Percentiles rank a stretch among this genome's conserved stretches.
phyloP scores from a whole-genome alignment of 148 eudicot species.

The Amaranthus cruentus region DNA sequence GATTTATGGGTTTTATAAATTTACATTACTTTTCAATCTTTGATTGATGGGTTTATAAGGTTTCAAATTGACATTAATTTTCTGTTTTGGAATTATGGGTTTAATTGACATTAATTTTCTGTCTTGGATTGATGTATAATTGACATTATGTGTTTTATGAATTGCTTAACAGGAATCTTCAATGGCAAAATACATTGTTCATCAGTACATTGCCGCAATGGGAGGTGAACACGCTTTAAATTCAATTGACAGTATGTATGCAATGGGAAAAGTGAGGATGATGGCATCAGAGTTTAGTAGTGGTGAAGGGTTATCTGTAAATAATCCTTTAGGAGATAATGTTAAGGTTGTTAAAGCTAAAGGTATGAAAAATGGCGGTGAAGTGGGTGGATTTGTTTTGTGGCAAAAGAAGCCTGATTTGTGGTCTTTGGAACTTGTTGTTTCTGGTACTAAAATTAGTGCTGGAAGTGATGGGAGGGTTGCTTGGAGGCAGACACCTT shows the following conservation, averaged over 20 bases:
- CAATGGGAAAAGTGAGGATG: slow-evolving; percentile 92
- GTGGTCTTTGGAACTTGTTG: slow-evolving; percentile 83
- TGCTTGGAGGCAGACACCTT: slow-evolving; percentile 95
- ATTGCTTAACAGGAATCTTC: slow-evolving; percentile 57
- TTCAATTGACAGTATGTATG: slow-evolving; percentile 77
- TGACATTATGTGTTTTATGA: slow-evolving; percentile 13
- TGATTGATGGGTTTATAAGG: too few species aligned
- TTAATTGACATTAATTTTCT: not conserved
- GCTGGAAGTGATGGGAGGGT: slow-evolving; percentile 94
- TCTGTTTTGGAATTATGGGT: too few species aligned
- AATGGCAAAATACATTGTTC: slow-evolving; percentile 87
- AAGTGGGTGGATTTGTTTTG: slow-evolving; percentile 80
- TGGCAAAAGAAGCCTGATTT: slow-evolving; percentile 88
- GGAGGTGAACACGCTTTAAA: slow-evolving; percentile 81
- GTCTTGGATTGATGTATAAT: not conserved
- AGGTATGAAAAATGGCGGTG: slow-evolving; percentile 47
- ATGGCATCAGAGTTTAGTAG: slow-evolving; percentile 56
- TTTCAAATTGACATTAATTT: too few species aligned
- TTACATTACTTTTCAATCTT: too few species aligned
- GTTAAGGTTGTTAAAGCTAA: slow-evolving; percentile 47
- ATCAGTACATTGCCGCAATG: slow-evolving; percentile 79
- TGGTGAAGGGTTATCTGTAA: slow-evolving; percentile 42
- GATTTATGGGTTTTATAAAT: too few species aligned
- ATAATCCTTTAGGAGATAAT: slow-evolving; percentile 16
- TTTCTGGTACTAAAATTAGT: slow-evolving; percentile 75